Evolutionary conservation across 2,329 filamentous ascomycete species (phyloP), one percentile per base, ranked within the genome.

Genomic region (Lomentospora prolificans): DNA sequence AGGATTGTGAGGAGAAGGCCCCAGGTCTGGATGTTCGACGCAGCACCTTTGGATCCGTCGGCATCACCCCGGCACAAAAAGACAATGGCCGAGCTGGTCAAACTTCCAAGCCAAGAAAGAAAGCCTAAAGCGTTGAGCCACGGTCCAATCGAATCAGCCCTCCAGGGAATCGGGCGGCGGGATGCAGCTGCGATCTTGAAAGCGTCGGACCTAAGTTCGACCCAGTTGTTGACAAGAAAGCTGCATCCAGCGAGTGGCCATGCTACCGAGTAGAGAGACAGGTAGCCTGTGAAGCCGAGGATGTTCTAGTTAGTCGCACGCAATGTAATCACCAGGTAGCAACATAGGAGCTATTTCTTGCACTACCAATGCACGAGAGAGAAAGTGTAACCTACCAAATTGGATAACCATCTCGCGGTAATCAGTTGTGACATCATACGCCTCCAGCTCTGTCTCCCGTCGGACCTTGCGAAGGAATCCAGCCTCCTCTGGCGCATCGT

Each of bases 141-240:
- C 0, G 94, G 91, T 0, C 94, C 94, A 62, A 99, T 97, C 1
- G 89, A 94, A 71, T 97, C 94, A 1, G 90, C 85, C 55, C 94
- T 84, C 80, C 87, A 90, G 0, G 94, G 94, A 36, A 89, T 89
- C 0, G 94, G 94, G 3, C 94, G 85, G 64, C 92, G 87, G 76
- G 89, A 91, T 68, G 91, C 87, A 51, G 90, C 78, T 56, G 90
- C 90, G 63, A 97, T 95, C 70, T 99, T 99, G 72, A 96, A 80
- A 2, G 92, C 91, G 66, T 99, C 94, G 0, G 89, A 89, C 44
- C 94, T 87, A 39, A 97, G 80, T 67, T 97, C 94, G 57, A 99
- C 75, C 90, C 92, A 97, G 72, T 97, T 95, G 73, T 97, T 97
- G 69, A 94, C 75, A 10, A 97, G 74, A 73, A 97, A 97, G 1